These are phyloP conservation scores for Oryza rufipogon DNA, from an alignment of 176 grass and related monocot species.

Conservation along the genomic window DNA sequence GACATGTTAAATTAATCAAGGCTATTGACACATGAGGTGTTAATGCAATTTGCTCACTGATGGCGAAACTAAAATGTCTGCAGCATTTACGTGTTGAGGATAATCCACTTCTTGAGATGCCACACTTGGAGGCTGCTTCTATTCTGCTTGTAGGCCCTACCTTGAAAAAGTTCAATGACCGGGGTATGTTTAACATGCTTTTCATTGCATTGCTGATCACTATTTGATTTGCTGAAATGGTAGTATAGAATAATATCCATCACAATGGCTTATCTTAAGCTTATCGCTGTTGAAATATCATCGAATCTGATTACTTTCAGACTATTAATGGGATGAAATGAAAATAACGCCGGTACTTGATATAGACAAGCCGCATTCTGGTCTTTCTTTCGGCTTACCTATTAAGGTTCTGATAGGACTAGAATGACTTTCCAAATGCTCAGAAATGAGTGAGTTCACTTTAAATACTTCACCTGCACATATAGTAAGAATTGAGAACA, in stretches of 20 bases:
- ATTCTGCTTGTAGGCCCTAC: conserved; percentile 88
- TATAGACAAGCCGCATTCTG: conserved; percentile 14
- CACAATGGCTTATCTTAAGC: background rate
- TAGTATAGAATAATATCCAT: conserved; percentile 38
- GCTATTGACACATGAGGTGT: background rate
- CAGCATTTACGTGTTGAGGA: conserved; percentile 96
- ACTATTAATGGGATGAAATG: background rate
- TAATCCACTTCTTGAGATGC: conserved; percentile 84
- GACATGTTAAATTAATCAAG: conserved; percentile 6
- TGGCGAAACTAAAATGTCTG: conserved; percentile 40
- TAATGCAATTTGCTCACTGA: conserved; percentile 21
- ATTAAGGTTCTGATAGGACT: conserved; percentile 9
- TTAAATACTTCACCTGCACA: conserved; percentile 21
- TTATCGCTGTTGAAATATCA: conserved; percentile 11
- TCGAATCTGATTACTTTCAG: background rate
- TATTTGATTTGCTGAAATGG: conserved; percentile 30
- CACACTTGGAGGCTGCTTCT: conserved; percentile 78
- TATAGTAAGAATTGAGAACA: conserved; percentile 10
- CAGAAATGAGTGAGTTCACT: conserved; percentile 10
- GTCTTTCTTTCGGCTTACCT: background rate
- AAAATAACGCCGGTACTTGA: conserved; percentile 3
- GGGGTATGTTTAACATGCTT: conserved; percentile 54
- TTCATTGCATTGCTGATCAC: background rate
- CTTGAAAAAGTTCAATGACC: conserved; percentile 92
- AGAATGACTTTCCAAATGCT: background rate